Evolutionary conservation across 225 moss, liverwort and hornwort species (phyloP).

Genomic region (Straminergon stramineum): DNA sequence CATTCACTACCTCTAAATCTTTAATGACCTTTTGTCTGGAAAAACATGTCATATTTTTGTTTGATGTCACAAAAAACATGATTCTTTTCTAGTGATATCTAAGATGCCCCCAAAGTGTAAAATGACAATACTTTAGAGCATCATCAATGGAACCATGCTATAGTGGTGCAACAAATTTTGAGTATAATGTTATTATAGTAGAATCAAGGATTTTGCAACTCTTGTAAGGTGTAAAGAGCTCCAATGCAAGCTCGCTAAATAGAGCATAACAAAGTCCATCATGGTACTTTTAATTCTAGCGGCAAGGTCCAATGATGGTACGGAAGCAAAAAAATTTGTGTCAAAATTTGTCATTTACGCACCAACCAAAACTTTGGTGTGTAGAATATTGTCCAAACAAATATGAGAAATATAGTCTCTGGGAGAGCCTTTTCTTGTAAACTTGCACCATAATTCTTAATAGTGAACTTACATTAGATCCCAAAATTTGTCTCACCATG

Average conservation of each 20-base stretch:
- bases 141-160: background rate
- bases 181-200: too few species aligned
- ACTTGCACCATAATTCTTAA: too few species aligned
- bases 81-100: too few species aligned
- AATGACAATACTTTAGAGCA: background rate
- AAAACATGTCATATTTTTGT: too few species aligned
- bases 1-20: too few species aligned
- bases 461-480: background rate
- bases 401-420: background rate
- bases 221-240: background rate
- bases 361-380: background rate
- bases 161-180: background rate
- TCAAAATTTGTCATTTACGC: background rate
- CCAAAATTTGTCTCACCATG: background rate
- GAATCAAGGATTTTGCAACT: background rate
- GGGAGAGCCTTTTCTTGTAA: background rate
- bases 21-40: too few species aligned
- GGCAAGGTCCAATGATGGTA: background rate
- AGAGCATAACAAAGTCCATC: background rate
- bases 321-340: accelerated
- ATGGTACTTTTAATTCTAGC: background rate
- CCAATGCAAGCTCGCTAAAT: background rate
- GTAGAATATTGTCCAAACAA: background rate
- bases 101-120: background rate
- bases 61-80: too few species aligned